phyloP scores from a whole-genome alignment of 805 yeast species.

The Yarrowia sp. region DNA sequence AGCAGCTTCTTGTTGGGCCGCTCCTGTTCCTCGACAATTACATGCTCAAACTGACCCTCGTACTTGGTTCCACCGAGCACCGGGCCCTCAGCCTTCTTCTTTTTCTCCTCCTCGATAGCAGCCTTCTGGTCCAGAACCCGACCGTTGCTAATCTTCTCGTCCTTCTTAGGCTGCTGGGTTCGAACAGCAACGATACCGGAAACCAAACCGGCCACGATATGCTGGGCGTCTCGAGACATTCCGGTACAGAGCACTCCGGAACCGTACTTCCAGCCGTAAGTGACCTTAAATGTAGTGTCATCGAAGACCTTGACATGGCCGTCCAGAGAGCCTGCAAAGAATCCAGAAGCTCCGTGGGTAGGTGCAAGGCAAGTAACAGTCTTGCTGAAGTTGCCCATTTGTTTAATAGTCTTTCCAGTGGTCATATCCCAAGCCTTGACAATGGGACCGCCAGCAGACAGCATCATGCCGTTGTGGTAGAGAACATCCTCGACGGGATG shows the following conservation, averaged over 20 bases:
- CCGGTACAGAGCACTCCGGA: conserved; percentile 89
- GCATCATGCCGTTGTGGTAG: conserved; percentile 68
- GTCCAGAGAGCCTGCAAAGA: conserved; percentile 90
- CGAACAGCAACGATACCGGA: conserved; percentile 86
- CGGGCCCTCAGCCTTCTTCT: conserved; percentile 48
- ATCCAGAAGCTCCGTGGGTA: conserved; percentile 52
- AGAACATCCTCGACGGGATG: conserved; percentile 84
- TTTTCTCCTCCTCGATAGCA: conserved; percentile 39
- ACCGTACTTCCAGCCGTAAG: conserved; percentile 96
- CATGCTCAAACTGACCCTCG: conserved; percentile 82
- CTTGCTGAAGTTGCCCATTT: conserved; percentile 84
- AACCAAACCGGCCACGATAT: conserved; percentile 86
- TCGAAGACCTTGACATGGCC: conserved; percentile 97
- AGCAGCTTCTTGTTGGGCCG: conserved; percentile 56
- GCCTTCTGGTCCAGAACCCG: conserved; percentile 40
- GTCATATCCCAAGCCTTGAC: conserved; percentile 91
- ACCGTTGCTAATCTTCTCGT: conserved; percentile 44
- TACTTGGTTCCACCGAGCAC: conserved; percentile 91
- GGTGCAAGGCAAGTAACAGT: conserved; percentile 81
- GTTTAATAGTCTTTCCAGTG: conserved; percentile 65
- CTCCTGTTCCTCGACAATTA: conserved; percentile 57
- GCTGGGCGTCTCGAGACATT: conserved; percentile 81
- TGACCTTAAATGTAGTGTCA: conserved; percentile 58
- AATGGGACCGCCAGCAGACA: conserved; percentile 77
- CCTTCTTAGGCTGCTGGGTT: conserved; percentile 62